Evolutionary conservation across 192 early-diverging fungal species (phyloP).

Genomic region (Rhizophagus prolifer): DNA sequence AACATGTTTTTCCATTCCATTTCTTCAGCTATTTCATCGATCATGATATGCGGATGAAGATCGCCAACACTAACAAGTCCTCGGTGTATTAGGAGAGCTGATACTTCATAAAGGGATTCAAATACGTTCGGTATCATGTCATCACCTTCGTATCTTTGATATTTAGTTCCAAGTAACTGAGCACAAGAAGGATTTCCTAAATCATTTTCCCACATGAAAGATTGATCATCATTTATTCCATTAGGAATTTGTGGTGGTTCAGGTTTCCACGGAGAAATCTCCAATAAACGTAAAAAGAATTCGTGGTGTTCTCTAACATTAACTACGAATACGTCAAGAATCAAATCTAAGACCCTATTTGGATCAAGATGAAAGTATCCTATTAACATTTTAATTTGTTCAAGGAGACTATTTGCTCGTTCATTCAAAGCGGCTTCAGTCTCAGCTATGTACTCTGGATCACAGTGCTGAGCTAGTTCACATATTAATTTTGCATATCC

Average conservation of each 20-base stretch:
- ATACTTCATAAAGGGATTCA: neutral
- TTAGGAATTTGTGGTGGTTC: slow-evolving; percentile 34
- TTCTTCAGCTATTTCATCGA: slow-evolving; percentile 39
- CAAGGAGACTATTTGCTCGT: slow-evolving; percentile 12
- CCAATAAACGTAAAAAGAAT: slow-evolving; percentile 70
- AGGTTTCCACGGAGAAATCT: slow-evolving; percentile 55
- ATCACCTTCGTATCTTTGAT: neutral
- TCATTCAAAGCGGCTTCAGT: neutral
- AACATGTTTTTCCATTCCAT: neutral
- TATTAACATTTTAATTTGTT: slow-evolving; percentile 26
- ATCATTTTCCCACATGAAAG: slow-evolving; percentile 11
- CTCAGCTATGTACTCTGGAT: slow-evolving; percentile 13
- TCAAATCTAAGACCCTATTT: slow-evolving; percentile 77
- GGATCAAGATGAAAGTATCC: slow-evolving; percentile 83
- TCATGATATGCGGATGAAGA: slow-evolving; percentile 2
- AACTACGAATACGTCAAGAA: slow-evolving; percentile 72
- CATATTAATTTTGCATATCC: slow-evolving; percentile 77
- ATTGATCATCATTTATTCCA: neutral
- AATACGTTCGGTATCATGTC: neutral
- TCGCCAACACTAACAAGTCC: neutral
- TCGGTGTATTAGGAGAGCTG: neutral
- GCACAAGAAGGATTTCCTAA: slow-evolving; percentile 60
- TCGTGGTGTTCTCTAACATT: slow-evolving; percentile 64
- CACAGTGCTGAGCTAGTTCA: slow-evolving; percentile 46
- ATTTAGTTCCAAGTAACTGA: slow-evolving; percentile 15